These are phyloP conservation scores for Pythium brachiatum DNA, from an alignment of 352 stramenopile genomes.

Conservation along the genomic window DNA sequence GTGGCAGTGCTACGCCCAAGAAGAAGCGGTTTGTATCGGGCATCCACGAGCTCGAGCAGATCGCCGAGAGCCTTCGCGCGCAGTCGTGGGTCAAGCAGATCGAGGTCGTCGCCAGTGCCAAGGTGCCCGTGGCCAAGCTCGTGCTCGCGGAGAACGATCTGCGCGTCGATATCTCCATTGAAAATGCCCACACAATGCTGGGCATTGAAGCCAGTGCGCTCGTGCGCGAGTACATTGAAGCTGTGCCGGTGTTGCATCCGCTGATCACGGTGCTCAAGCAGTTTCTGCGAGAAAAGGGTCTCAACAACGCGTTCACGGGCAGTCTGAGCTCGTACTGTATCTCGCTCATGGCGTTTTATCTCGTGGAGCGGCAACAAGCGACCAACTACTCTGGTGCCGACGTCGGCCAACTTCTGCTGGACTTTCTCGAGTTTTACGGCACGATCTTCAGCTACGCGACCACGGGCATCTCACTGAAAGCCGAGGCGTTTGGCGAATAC, in stretches of 20 bases:
- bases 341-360: constrained; percentile 77
- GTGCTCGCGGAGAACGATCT: constrained; percentile 54
- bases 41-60: constrained; percentile 53
- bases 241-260: constrained; percentile 68
- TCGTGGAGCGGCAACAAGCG: constrained; percentile 65
- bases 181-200: constrained; percentile 74
- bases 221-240: constrained; percentile 68
- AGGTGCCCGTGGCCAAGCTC: constrained; percentile 86
- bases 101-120: constrained; percentile 77
- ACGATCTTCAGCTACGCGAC: constrained; percentile 76
- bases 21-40: constrained; percentile 47
- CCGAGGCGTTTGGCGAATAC: constrained; percentile 77
- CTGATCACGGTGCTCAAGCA: constrained; percentile 86
- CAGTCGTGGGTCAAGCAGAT: constrained; percentile 78
- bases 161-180: constrained; percentile 88
- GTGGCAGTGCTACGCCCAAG: constrained; percentile 25
- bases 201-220: constrained; percentile 85
- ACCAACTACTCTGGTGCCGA: constrained; percentile 27
- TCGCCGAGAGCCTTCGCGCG: constrained; percentile 43
- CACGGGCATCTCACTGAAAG: constrained; percentile 80
- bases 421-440: constrained; percentile 90
- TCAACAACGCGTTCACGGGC: constrained; percentile 90
- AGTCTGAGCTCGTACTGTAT: constrained; percentile 88
- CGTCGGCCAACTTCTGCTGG: constrained; percentile 69
- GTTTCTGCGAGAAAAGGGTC: constrained; percentile 80